phyloP scores from a whole-genome alignment of 768 basidiomycete species.

The Panaeolus papilionaceus region DNA sequence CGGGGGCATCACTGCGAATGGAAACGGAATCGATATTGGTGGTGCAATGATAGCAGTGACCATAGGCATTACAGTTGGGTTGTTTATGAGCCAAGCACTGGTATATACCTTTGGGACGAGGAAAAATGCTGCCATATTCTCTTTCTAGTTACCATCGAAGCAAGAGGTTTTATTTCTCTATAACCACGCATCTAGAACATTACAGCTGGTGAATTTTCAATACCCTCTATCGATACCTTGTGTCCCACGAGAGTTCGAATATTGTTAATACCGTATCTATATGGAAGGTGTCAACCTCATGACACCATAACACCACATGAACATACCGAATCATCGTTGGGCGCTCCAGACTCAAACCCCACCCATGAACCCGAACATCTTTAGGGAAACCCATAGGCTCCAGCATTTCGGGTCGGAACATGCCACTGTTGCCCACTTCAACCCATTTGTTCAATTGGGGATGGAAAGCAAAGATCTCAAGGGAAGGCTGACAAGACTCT shows the following conservation, averaged over 20 bases:
- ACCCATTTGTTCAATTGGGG: conserved; percentile 94
- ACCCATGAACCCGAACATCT: conserved; percentile 95
- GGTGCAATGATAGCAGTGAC: conserved; percentile 90
- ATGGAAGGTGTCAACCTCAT: conserved; percentile 14
- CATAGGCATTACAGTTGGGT: conserved; percentile 87
- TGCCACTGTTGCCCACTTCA: conserved; percentile 98
- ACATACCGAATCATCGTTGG: conserved; percentile 98
- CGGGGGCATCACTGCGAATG: conserved; percentile 83
- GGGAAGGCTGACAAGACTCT: conserved; percentile 68
- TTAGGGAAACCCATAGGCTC: conserved; percentile 99
- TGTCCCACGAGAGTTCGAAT: conserved; percentile 97
- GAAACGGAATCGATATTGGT: conserved; percentile 84
- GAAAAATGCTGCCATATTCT: conserved; percentile 87
- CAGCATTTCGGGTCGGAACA: conserved; percentile 99
- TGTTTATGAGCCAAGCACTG: conserved; percentile 88
- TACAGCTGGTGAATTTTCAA: conserved; percentile 90
- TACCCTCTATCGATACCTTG: conserved; percentile 90
- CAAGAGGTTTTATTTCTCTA: background rate
- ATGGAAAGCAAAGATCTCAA: conserved; percentile 99
- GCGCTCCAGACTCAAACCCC: conserved; percentile 93
- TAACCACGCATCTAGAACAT: conserved; percentile 63
- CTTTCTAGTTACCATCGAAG: conserved; percentile 53
- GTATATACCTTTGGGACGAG: conserved; percentile 87
- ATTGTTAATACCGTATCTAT: conserved; percentile 95
- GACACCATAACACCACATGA: background rate